Base-by-base conservation (phyloP, 768 basidiomycete genomes). In the Hericium erinaceus region DNA sequence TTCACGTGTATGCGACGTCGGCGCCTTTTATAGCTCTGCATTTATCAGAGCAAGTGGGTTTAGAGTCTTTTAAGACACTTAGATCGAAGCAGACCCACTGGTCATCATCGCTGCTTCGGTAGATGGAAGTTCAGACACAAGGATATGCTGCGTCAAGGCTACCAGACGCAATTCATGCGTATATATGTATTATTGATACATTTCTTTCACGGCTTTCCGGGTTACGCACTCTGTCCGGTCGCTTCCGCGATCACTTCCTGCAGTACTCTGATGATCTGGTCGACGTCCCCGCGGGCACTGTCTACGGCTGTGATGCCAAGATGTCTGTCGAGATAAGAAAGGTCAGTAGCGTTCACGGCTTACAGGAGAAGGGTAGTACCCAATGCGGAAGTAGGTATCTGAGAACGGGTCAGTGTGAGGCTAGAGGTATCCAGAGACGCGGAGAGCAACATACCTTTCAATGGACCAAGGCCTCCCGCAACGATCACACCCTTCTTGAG, bases 311-410 rank as follows among this genome's bases (percentile, higher is more conserved):
- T 84, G 57, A 86, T 69, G 53, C 95, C 95, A 93, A 98, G 95
- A 69, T 97, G 95, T 37, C 87, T 87, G 63, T 18, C 56, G 55
- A 40, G 58, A 33, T n/a, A 26, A 20, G 38, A 49, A 46, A 26
- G 49, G 48, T 40, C 12, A 52, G 4, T 39, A 26, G 48, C 7
- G 58, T 48, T 56, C 33, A 57, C 37, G 39, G 39, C 40, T 46
- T 51, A 12, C 60, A 26, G 13, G 55, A n/a, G 15, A 1, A 46
- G 20, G 54, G 16, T 75, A 79, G 40, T 58, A 81, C 80, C 93
- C 94, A 55, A 97, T 84, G 53, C 94, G 86, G 85, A 95, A 93
- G 71, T 95, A 95, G 66, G 84, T 87, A 66, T 87, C 88, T 89
- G 61, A 60, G 22, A 28, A 11, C 16, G 44, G 59, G 38, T 16